A percentile compares a stretch with the other conserved stretches of the same genome.
Evolutionary conservation across 257 asterid genomes (phyloP).

Genomic region (Solanum rostratum): DNA sequence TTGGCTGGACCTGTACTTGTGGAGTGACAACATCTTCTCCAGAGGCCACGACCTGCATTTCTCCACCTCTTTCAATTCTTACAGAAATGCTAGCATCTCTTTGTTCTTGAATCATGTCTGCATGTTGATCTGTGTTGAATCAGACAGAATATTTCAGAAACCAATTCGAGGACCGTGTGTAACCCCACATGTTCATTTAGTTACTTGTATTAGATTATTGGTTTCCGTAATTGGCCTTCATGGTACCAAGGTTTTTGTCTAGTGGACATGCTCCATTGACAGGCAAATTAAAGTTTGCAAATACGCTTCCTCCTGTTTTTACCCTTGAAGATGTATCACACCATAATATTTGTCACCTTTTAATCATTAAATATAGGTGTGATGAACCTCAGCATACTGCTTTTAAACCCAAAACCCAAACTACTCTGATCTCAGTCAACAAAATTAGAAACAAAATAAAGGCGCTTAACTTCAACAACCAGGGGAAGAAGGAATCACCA

Average conservation of each 20-base stretch:
- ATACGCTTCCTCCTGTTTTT: not conserved
- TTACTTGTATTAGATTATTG: not conserved
- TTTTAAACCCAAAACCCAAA: not conserved
- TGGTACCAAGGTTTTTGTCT: not conserved
- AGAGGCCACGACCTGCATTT: not conserved
- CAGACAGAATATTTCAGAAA: not conserved
- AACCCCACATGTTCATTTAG: not conserved
- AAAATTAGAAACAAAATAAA: not conserved
- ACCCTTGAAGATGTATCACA: not conserved
- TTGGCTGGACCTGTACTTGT: not conserved
- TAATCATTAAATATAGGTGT: not conserved
- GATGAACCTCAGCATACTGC: not conserved
- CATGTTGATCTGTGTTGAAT: not conserved
- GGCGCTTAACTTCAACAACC: too few species aligned
- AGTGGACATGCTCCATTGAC: not conserved
- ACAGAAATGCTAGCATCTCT: not conserved
- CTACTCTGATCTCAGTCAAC: not conserved
- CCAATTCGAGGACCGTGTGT: not conserved
- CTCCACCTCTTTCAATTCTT: not conserved
- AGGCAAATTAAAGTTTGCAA: not conserved
- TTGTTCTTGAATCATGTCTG: not conserved
- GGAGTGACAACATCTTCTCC: not conserved
- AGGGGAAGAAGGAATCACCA: conserved; percentile 32
- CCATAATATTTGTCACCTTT: not conserved
- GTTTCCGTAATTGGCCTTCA: not conserved